Evolutionary conservation across 495 filamentous ascomycete species (phyloP), one percentile per base, ranked within the genome.

Genomic region (Aspergillus conjunctus): DNA sequence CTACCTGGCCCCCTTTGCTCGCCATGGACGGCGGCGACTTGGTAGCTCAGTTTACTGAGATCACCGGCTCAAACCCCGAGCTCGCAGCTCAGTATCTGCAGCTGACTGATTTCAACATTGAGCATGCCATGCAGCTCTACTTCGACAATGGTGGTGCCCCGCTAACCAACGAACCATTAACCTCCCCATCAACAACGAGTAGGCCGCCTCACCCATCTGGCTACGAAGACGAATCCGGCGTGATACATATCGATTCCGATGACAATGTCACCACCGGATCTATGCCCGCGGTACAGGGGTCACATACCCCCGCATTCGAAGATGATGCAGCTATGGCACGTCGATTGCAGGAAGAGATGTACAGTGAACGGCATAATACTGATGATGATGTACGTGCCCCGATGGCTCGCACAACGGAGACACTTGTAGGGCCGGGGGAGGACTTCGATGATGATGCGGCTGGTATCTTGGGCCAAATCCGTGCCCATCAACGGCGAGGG

Each of bases 261-360:
- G 84, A 87, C 56, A 77, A 80, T n/a, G 61, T 71, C 56, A 56
- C 60, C 26, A 66, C 65, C 10, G 54, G 65, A 57, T 69, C 70
- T 33, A 50, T 68, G 17, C 69, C 68, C 21, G 55, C 49, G 20
- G 37, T 51, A 21, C 68, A 54, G 17, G 58, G 34, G 3, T 63
- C n/a, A 43, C 51, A 63, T 26, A 61, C 37, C 34, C 46, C 65
- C 22, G 65, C 71, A 17, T 78, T 85, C 50, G 94, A 97, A 63
- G 91, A 95, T 66, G 94, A 98, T 75, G 94, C 92, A 45, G 94
- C 91, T 11, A 91, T 98, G 85, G 94, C 94, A 7, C 84, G 91
- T 65, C 85, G 91, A 44, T 70, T 98, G 46, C 95, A 98, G 67
- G 91, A 98, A 67, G 92, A 98, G 74, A 79, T 96, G 68, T 98